Evolutionary conservation across 768 basidiomycete species (phyloP), one percentile per base, ranked within the genome.

Genomic region (Xerocomellus amylosporus): DNA sequence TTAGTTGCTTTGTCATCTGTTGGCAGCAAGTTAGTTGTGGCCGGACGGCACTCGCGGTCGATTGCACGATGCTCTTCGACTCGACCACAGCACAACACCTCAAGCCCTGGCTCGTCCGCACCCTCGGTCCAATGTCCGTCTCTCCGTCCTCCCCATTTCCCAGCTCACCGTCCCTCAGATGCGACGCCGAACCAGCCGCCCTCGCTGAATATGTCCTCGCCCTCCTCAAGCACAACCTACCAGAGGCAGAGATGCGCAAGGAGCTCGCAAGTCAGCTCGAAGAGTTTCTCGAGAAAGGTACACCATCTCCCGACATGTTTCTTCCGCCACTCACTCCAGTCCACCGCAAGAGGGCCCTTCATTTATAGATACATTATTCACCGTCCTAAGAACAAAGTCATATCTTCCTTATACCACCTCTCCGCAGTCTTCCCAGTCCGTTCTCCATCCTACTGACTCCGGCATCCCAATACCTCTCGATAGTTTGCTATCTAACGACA

Each of bases 131-230:
- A 58, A 93, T 98, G 94, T 94, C 26, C 24, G 49, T 60, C 34
- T 4, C 6, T 2, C 37, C 19, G 56, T 37, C 52, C 33, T 50
- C 42, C 24, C 10, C 20, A 2, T 4, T 28, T 14, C 6, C 14
- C 46, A n/a, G 7, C 51, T 62, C 9, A 59, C 46, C 13, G 2
- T 1, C 20, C 9, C 20, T 0, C 53, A 97, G 95, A 80, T 96
- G 93, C 71, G 96, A 98, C 69, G 96, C 96, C 39, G 96, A 98
- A 68, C 94, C 96, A 30, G 84, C 85, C 30, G 92, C 93, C 31
- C 84, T 98, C 48, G 87, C 92, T 5, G 93, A 98, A 68, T 98
- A 98, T 70, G 87, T 98, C 62, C 83, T 97, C 46, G 96, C 96
- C 15, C 77, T 98, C 49, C 76, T 98, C 54, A 93, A 93, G 70